Evolutionary conservation across 768 basidiomycete genomes (phyloP).

Genomic region (Naematelia aurantialba): DNA sequence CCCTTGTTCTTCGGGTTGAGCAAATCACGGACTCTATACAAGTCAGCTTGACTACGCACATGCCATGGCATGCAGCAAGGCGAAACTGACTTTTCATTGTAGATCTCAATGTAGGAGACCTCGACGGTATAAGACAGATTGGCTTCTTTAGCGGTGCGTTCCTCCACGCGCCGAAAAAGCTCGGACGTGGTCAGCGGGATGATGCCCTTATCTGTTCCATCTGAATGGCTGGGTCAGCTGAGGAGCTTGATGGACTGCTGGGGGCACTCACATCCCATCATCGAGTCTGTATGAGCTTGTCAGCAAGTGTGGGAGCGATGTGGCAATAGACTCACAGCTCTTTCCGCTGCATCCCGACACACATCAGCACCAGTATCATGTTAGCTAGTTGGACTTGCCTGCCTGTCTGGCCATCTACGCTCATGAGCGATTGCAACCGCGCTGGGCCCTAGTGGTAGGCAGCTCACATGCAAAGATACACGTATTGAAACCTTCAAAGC

Average conservation of each 20-base stretch:
- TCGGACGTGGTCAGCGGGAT: slow-evolving; percentile 93
- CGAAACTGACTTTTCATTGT: slow-evolving; percentile 43
- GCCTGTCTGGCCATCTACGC: slow-evolving; percentile 46
- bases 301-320: not conserved
- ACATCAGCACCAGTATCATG: slow-evolving; percentile 7
- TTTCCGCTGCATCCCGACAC: slow-evolving; percentile 33
- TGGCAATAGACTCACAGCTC: slow-evolving; percentile 30
- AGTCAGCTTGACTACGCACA: not conserved
- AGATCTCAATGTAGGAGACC: slow-evolving; percentile 90
- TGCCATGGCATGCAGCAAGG: not conserved
- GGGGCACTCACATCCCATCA: slow-evolving; percentile 52
- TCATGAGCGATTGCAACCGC: slow-evolving; percentile 14
- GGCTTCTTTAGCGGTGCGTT: slow-evolving; percentile 62
- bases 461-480: slow-evolving; percentile 97
- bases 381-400: slow-evolving; percentile 19
- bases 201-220: slow-evolving; percentile 93
- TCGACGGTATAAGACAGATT: slow-evolving; percentile 83
- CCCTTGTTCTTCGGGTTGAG: slow-evolving; percentile 96
- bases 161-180: slow-evolving; percentile 75
- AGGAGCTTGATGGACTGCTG: slow-evolving; percentile 15
- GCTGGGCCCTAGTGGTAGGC: no score
- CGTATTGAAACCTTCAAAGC: slow-evolving; percentile 93
- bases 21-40: slow-evolving; percentile 82
- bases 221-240: slow-evolving; percentile 51
- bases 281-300: slow-evolving; percentile 43